Base-by-base conservation (phyloP, 768 basidiomycete genomes). In the Multifurca ochricompacta region DNA sequence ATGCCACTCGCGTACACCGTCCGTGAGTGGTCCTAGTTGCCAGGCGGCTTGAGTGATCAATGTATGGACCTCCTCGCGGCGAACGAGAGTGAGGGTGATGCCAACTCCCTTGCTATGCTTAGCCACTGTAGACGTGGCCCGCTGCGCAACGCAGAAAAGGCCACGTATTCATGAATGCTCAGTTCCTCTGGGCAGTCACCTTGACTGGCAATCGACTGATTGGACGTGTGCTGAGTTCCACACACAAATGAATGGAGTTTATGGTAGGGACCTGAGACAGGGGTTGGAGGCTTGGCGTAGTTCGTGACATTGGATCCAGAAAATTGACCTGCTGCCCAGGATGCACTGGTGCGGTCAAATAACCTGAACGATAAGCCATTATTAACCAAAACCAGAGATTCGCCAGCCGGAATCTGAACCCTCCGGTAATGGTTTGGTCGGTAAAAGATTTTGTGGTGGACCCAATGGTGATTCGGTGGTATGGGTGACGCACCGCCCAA, bases 21-120 rank as follows among this genome's bases (percentile, higher is more conserved):
- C 35, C 1, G 45, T 56, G 6, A 64, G n/a, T 0, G 64, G 66
- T 28, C 77, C 77, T 3, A 73, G 64, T 56, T 81, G 76, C 54
- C 69, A 72, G 1, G 66, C 68, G n/a, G 77, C 68, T 51, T 79
- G 80, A 9, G 62, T 65, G 1, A 81, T 21, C 0, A 81, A 65
- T 0, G 67, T 50, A 53, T 77, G 69, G 0, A 81, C 73, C 16
- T 72, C 73, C 0, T 67, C 65, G 7, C 60, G 53, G 19, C 67
- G 64, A 51, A 73, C 8, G 67, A 70, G 50, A 81, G 57, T 0
- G 61, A 59, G 18, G 69, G 66, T 7, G 68, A 67, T 8, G 68
- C 67, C n/a, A 81, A 57, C 55, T 76, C 76, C n/a, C 73, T 70
- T 13, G 70, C 54, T 34, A 81, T 72, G 53, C 80, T 80, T 35